Evolutionary conservation across 2,329 filamentous ascomycete species (phyloP), one percentile per base, ranked within the genome.

Genomic region (Apiospora sp.): DNA sequence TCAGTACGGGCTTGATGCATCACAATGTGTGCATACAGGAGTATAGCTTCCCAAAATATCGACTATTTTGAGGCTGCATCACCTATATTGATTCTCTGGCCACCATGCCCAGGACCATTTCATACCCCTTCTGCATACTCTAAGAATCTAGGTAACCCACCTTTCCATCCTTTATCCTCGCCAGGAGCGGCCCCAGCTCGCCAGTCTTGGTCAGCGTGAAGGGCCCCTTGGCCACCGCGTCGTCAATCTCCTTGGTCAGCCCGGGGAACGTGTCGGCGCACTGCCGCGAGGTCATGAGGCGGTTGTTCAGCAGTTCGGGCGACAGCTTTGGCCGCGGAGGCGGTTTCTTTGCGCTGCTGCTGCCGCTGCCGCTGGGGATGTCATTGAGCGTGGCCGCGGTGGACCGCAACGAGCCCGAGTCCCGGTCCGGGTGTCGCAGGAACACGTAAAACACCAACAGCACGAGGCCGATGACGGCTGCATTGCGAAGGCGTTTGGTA

Each of bases 201-300:
- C 78, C 76, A 43, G 75, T 79, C 71, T 79, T 68, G 12, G 19
- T 43, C 19, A 88, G 79, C 4, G 76, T 76, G 76, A 88, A 88
- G 4, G 83, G 81, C 0, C 86, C 86, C 71, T 84, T 77, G 30
- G 83, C 80, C 1, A 87, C 84, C 10, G 81, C 82, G 68, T 83
- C 77, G 49, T 87, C 85, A 72, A 89, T 83, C 71, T 88, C 83
- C 51, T 82, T 81, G 0, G 82, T 85, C 24, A 89, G 79, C 2
- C 83, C 83, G 0, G 87, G 87, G 74, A 89, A 89, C 1, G 78
- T 76, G 51, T 76, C 76, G 10, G 77, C 74, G 77, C 87, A 89
- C 75, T 88, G 82, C 30, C 81, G 75, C 37, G 83, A 80, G 16
- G 80, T 83, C 67, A 89, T 81, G 64, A 80, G 82, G 27, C 83